These are phyloP conservation scores for Gossypium mustelinum DNA, from an alignment of 345 rosid genomes.

Conservation along the genomic window DNA sequence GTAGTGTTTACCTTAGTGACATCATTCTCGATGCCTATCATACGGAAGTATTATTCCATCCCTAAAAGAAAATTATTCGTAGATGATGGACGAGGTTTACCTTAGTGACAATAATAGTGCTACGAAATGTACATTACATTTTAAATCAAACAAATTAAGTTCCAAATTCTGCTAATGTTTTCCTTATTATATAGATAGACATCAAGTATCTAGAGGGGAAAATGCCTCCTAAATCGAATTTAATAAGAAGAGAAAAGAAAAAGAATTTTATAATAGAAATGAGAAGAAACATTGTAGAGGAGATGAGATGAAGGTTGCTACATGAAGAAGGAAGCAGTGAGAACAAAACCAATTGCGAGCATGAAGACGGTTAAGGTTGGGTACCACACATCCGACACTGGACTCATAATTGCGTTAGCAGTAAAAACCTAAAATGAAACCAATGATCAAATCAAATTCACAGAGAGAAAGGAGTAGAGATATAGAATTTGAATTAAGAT, in stretches of 20 bases:
- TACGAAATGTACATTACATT: not conserved
- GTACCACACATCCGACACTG: conserved; percentile 20
- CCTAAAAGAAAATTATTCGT: too few species aligned
- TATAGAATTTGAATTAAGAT: not conserved
- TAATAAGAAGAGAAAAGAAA: not conserved
- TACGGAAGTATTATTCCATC: too few species aligned
- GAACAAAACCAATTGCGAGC: conserved; percentile 13
- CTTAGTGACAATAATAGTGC: too few species aligned
- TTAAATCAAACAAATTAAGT: not conserved
- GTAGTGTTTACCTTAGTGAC: too few species aligned
- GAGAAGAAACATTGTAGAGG: not conserved
- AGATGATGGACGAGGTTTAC: too few species aligned
- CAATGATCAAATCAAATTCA: not conserved
- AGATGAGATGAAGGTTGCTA: conserved; percentile 1
- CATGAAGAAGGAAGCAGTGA: conserved; percentile 20
- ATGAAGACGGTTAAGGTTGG: conserved; percentile 13
- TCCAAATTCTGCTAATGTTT: not conserved
- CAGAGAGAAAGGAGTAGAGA: not conserved
- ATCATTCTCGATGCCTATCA: too few species aligned
- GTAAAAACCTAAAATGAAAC: not conserved
- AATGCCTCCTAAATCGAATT: not conserved
- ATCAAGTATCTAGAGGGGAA: not conserved
- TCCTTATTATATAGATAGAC: not conserved
- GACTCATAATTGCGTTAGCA: conserved; percentile 17
- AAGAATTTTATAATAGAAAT: not conserved